Percentiles rank a stretch among this genome's conserved stretches.
These are phyloP conservation scores for Sarcodon sp. DNA, from an alignment of 768 basidiomycete species.

Conservation along the genomic window DNA sequence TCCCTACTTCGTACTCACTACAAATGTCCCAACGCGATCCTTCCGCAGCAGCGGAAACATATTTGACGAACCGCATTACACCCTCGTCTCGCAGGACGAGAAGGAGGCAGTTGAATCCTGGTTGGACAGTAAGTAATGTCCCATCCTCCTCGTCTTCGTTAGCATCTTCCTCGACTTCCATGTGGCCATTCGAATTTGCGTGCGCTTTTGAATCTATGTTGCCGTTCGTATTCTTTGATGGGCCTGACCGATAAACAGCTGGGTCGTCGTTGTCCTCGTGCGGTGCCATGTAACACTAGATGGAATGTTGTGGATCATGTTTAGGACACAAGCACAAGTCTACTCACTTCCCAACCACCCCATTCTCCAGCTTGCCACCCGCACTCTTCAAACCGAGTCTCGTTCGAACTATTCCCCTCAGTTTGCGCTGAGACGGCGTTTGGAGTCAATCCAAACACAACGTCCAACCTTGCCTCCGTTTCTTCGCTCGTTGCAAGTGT, in stretches of 20 bases:
- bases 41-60: conserved; percentile 78
- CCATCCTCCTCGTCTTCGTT: conserved; percentile 62
- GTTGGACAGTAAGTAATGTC: conserved; percentile 64
- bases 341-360: conserved; percentile 88
- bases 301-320: background rate
- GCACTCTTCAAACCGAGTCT: conserved; percentile 2
- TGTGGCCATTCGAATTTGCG: background rate
- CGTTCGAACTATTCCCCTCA: conserved; percentile 11
- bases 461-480: conserved; percentile 72
- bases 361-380: conserved; percentile 67
- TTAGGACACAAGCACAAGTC: conserved; percentile 3
- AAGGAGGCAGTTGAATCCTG: conserved; percentile 81
- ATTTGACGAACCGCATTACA: conserved; percentile 93
- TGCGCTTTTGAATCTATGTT: background rate
- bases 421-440: conserved; percentile 22
- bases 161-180: conserved; percentile 21
- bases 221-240: conserved; percentile 11
- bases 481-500: conserved; percentile 85
- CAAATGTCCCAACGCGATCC: conserved; percentile 92
- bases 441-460: conserved; percentile 79
- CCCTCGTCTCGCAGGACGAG: conserved; percentile 87
- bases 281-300: conserved; percentile 86
- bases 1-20: conserved; percentile 85
- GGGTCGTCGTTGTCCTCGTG: conserved; percentile 94
- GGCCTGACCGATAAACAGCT: conserved; percentile 68